Base-by-base conservation (phyloP, 208 protist genomes). In the Spongospora subterranea region DNA sequence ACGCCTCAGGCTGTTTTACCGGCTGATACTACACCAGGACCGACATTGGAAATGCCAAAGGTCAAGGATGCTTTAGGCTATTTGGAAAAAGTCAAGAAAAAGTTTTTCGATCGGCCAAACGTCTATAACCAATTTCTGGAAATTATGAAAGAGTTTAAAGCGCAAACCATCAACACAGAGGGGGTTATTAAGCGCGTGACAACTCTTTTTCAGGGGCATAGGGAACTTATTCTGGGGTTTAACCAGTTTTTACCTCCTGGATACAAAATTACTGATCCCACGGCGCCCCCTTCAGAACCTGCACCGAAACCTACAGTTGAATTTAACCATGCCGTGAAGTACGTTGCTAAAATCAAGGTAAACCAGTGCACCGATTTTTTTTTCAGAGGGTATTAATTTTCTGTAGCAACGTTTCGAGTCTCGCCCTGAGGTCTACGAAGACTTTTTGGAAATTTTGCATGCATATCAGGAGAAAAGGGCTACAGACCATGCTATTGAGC, bases 41-140 rank as follows among this genome's bases (percentile, higher is more conserved):
- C n/a, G 35, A n/a, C n/a, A 45, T 6, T 35, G 71, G 71, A 82
- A 43, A 82, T 82, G 89, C 89, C 89, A 64, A 91, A 91, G 40
- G 89, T 91, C 32, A 54, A 91, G 53, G 89, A 91, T 66, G 89
- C 89, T 46, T n/a, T 91, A 11, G 89, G 89, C 0, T 91, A 91
- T 38, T 50, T 91, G 1, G 53, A 91, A 50, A 91, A 91, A 35
- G 89, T 91, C 41, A 90, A 91, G 65, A 91, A 90, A 65, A 38
- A 53, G 17, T 91, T 91, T 39, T 40, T 45, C 20, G 45, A 90
- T 89, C 60, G 82, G 35, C 90, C 90, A 13, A 38, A 46, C 39
- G 66, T 91, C 46, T 91, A 91, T 77, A 91, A 91, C 65, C 50
- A 91, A 77, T 91, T 91, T 65, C 90, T 91, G n/a, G 90, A 91